Percentiles rank a stretch among this genome's conserved stretches.
Evolutionary conservation across 208 protist species (phyloP).

Genomic region (Perkinsela sp.): DNA sequence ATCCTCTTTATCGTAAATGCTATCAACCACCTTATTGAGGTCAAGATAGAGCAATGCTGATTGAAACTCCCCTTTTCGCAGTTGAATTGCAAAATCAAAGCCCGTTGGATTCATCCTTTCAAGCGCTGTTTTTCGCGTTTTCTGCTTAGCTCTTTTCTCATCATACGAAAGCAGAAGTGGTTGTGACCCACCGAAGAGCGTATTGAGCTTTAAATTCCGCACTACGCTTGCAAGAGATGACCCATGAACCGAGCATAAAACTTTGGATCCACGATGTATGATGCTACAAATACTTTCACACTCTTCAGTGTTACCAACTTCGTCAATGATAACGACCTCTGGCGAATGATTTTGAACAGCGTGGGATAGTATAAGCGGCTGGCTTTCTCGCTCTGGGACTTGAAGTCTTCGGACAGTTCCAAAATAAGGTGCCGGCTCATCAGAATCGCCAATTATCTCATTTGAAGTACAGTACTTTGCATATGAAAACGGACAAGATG

Average conservation of each 20-base stretch:
- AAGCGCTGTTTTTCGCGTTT: not conserved
- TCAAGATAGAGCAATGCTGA: not conserved
- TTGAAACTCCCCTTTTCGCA: not conserved
- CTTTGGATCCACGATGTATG: not conserved
- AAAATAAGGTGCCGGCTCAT: not conserved
- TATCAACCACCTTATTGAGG: not conserved
- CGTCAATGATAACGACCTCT: not conserved
- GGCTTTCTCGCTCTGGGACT: not conserved
- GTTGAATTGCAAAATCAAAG: not conserved
- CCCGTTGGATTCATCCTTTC: not conserved
- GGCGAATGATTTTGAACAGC: not conserved
- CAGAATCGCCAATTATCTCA: not conserved
- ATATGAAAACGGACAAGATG: no score
- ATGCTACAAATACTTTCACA: conserved; percentile 1
- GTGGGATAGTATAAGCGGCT: not conserved
- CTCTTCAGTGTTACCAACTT: not conserved
- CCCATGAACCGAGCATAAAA: not conserved
- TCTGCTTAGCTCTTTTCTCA: not conserved
- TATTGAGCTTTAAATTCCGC: not conserved
- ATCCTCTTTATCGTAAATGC: not conserved
- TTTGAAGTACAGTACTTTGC: no score
- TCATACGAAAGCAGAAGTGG: not conserved
- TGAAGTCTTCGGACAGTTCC: not conserved
- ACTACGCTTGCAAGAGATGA: not conserved
- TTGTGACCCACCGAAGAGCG: not conserved